These are phyloP conservation scores for Sarocladiaceae sp. DNA, from an alignment of 2,329 filamentous ascomycete species.

Conservation along the genomic window DNA sequence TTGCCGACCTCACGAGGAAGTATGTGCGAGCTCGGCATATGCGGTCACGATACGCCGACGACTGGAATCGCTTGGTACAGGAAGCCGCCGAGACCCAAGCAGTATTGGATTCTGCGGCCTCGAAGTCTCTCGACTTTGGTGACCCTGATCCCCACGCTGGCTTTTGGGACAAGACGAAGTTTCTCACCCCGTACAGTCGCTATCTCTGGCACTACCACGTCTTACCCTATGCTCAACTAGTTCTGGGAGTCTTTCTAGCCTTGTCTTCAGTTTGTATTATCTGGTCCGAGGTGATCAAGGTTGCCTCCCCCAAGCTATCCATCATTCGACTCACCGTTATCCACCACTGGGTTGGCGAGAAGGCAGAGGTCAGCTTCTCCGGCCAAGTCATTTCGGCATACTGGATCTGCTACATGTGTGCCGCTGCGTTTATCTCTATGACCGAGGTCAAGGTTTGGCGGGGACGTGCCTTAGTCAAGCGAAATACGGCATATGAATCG, in stretches of 20 bases:
- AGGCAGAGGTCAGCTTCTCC: conserved; percentile 74
- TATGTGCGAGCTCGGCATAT: conserved; percentile 77
- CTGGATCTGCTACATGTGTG: conserved; percentile 96
- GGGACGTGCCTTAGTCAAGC: conserved; percentile 79
- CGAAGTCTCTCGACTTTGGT: conserved; percentile 73
- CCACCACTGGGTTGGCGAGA: conserved; percentile 66
- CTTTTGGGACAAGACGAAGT: conserved; percentile 45
- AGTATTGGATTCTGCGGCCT: conserved; percentile 76
- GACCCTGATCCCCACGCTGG: conserved; percentile 48
- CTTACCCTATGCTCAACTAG: conserved; percentile 61
- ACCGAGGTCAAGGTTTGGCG: conserved; percentile 97
- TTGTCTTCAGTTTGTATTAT: conserved; percentile 76
- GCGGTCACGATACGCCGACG: conserved; percentile 72
- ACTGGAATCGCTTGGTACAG: conserved; percentile 76
- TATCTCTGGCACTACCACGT: conserved; percentile 71
- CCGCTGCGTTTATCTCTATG: conserved; percentile 79
- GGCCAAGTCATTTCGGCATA: conserved; percentile 77
- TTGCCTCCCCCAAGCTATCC: conserved; percentile 70
- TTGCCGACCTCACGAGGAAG: conserved; percentile 81
- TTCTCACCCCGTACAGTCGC: conserved; percentile 75
- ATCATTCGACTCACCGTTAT: conserved; percentile 60
- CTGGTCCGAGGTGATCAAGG: conserved; percentile 90
- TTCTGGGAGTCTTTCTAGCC: conserved; percentile 60
- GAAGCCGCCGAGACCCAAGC: conserved; percentile 70
- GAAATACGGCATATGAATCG: conserved; percentile 87